Percentiles rank a stretch among this genome's conserved stretches.
phyloP scores from a whole-genome alignment of 176 grass and related monocot species.

The Puccinellia tenuiflora region DNA sequence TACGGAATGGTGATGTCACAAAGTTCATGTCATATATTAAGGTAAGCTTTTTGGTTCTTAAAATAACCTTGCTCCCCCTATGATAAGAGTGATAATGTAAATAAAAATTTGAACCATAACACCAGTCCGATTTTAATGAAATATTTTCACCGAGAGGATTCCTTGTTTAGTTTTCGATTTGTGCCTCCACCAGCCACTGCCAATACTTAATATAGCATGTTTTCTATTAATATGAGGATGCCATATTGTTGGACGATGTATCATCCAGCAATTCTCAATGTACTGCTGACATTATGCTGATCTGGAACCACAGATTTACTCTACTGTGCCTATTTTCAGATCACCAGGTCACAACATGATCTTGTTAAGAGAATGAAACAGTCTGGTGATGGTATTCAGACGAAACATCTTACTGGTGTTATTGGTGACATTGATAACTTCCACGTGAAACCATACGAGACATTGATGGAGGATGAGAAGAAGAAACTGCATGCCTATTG shows the following conservation, averaged over 20 bases:
- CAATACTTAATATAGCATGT: neutral
- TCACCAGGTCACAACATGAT: conserved; percentile 34
- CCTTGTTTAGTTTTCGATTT: neutral
- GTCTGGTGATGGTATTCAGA: conserved; percentile 43
- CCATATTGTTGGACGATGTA: neutral
- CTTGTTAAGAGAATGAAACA: conserved; percentile 40
- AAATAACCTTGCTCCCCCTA: neutral
- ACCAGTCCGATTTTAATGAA: neutral
- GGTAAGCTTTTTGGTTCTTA: conserved; percentile 11
- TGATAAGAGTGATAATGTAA: neutral
- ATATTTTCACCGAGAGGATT: neutral
- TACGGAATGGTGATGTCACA: conserved; percentile 16
- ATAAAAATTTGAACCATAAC: neutral
- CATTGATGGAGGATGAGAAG: conserved; percentile 38
- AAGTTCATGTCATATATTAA: conserved; percentile 58
- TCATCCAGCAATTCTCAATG: neutral
- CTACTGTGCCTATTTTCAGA: neutral
- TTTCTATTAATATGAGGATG: neutral
- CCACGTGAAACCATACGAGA: conserved; percentile 31
- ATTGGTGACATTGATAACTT: conserved; percentile 40
- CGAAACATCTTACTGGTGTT: conserved; percentile 21
- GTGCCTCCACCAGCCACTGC: neutral
- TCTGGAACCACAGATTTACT: neutral
- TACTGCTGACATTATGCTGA: neutral
- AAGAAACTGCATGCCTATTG: conserved; percentile 27